Percentiles rank a stretch among this genome's conserved stretches.
Conservation (phyloP, 768 basidiomycete genomes). For the Lactarius pseudohatsudake region DNA sequence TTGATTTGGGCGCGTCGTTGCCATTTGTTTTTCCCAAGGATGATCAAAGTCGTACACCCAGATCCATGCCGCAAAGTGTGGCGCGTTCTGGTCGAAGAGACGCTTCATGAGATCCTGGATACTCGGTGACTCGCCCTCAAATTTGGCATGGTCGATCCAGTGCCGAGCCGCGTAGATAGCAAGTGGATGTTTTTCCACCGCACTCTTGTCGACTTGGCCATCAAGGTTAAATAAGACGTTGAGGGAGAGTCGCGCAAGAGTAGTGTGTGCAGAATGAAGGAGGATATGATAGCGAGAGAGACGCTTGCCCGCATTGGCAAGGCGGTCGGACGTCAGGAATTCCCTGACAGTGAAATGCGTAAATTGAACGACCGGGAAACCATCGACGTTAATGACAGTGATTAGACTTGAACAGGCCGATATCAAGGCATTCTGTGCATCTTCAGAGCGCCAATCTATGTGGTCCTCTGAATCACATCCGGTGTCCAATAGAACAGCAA, state of each 20-base stretch:
- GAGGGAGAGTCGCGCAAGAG: constrained; percentile 8
- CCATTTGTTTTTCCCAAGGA: neutral
- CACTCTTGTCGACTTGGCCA: neutral
- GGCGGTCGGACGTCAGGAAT: constrained; percentile 10
- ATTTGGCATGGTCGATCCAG: constrained; percentile 11
- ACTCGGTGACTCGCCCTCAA: neutral
- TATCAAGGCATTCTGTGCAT: neutral
- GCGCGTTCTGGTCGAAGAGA: constrained; percentile 3
- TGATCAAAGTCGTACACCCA: constrained; percentile 15
- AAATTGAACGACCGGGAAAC: neutral
- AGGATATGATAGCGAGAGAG: constrained; percentile 3
- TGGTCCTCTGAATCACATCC: too few species aligned
- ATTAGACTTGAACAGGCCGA: neutral
- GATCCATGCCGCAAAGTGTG: constrained; percentile 10
- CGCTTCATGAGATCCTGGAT: neutral
- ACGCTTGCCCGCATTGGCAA: neutral
- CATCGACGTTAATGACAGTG: neutral
- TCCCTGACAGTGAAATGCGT: constrained; percentile 20
- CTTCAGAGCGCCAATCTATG: neutral
- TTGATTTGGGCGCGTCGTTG: neutral
- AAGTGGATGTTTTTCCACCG: neutral
- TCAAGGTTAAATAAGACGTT: constrained; percentile 8
- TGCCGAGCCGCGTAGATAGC: constrained; percentile 12
- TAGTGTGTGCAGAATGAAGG: neutral
- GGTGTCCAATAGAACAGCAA: too few species aligned